Evolutionary conservation across 2,329 filamentous ascomycete genomes (phyloP).

Genomic region (Aspergillus puulaauensis): DNA sequence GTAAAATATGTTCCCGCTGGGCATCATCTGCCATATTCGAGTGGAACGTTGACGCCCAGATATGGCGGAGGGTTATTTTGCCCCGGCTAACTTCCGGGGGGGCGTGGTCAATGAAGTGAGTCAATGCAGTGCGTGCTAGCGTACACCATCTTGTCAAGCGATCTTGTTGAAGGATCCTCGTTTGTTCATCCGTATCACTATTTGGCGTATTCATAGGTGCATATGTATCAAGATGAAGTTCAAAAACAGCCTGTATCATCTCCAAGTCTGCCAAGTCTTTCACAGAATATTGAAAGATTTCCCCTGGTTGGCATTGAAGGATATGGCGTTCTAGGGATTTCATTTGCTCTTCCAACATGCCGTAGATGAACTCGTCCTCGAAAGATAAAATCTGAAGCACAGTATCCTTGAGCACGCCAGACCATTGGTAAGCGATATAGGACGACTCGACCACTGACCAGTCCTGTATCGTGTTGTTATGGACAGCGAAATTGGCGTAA

Average conservation of each 20-base stretch:
- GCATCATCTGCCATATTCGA: constrained; percentile 57
- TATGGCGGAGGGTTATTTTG: constrained; percentile 57
- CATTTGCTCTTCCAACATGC: constrained; percentile 37
- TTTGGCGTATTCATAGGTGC: constrained; percentile 61
- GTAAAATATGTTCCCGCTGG: constrained; percentile 59
- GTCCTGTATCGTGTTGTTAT: constrained; percentile 8
- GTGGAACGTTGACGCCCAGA: constrained; percentile 66
- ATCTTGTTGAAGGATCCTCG: constrained; percentile 56
- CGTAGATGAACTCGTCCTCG: constrained; percentile 55
- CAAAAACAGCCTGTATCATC: constrained; percentile 61
- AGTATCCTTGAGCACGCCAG: constrained; percentile 55
- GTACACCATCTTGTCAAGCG: constrained; percentile 61
- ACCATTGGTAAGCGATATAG: constrained; percentile 57
- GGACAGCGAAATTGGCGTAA: constrained; percentile 18
- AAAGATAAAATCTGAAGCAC: constrained; percentile 54
- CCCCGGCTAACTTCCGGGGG: constrained; percentile 32
- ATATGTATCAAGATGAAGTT: constrained; percentile 67
- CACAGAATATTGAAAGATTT: constrained; percentile 26
- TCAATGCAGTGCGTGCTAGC: constrained; percentile 56
- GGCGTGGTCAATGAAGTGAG: constrained; percentile 36
- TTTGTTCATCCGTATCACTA: constrained; percentile 54
- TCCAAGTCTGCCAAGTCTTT: constrained; percentile 46
- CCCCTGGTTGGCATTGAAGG: constrained; percentile 19
- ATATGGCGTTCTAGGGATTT: constrained; percentile 27
- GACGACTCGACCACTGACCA: constrained; percentile 39